Conservation (phyloP, 1,284 basidiomycete genomes). For the Ustilago nuda region DNA sequence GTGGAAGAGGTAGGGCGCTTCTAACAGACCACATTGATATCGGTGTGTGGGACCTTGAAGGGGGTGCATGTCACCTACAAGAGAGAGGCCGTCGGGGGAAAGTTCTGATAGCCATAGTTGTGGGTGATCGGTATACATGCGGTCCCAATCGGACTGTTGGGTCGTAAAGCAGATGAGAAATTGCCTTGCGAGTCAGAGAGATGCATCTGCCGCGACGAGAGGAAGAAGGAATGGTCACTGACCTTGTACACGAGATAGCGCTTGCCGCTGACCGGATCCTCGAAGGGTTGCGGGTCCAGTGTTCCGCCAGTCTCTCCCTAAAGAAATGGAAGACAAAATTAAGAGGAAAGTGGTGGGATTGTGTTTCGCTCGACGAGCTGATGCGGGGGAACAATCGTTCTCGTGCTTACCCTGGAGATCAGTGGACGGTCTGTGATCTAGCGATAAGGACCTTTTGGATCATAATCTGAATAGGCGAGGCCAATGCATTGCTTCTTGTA, state of each 20-base stretch:
- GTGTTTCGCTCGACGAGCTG: no score
- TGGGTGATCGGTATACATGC: conserved; percentile 52
- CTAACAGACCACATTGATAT: conserved; percentile 51
- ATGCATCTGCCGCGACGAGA: neutral
- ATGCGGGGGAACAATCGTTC: neutral
- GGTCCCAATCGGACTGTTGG: conserved; percentile 31
- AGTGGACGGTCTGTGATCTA: conserved; percentile 53
- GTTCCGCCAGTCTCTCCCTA: conserved; percentile 52
- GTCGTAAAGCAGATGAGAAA: neutral
- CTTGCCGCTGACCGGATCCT: conserved; percentile 47
- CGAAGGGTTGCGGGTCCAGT: conserved; percentile 59
- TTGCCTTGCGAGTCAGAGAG: neutral
- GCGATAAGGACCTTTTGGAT: conserved; percentile 48
- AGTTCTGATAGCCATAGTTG: conserved; percentile 61
- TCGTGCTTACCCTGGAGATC: conserved; percentile 39
- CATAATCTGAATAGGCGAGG: conserved; percentile 51
- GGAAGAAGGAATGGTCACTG: neutral
- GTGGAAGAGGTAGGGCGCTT: conserved; percentile 58
- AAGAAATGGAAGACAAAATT: neutral
- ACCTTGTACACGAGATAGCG: conserved; percentile 58
- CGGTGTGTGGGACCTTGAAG: conserved; percentile 43
- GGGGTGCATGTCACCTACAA: conserved; percentile 48
- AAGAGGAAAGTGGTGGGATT: no score
- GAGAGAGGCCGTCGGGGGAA: conserved; percentile 50
- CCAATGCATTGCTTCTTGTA: conserved; percentile 55